Evolutionary conservation across 495 filamentous ascomycete genomes (phyloP).

Genomic region (Podospora tetraspora): DNA sequence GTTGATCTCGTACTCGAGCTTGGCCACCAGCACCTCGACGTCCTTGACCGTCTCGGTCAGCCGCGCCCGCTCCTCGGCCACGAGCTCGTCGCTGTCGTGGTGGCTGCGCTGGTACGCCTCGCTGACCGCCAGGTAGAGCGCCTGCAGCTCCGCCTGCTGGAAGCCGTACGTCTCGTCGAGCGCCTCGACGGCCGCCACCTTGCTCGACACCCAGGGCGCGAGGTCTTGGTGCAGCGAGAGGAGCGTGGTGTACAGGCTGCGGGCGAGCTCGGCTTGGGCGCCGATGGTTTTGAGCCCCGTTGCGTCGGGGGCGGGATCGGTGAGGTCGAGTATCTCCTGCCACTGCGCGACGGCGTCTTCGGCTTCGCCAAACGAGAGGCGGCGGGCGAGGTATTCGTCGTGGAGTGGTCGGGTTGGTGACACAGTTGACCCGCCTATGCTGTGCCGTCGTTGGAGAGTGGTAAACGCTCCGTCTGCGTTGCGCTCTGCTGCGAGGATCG

Average conservation of each 20-base stretch:
- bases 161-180: constrained; percentile 56
- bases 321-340: constrained; percentile 44
- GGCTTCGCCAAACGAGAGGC: constrained; percentile 83
- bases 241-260: constrained; percentile 50
- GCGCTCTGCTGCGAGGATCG: constrained; percentile 35
- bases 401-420: constrained; percentile 32
- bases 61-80: constrained; percentile 59
- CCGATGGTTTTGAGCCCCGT: constrained; percentile 5
- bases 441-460: constrained; percentile 44
- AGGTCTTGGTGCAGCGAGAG: constrained; percentile 45
- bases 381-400: constrained; percentile 65
- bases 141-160: constrained; percentile 61
- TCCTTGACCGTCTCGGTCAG: constrained; percentile 73
- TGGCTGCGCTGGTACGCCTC: constrained; percentile 60
- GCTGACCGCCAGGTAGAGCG: constrained; percentile 60
- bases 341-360: constrained; percentile 79
- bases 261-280: constrained; percentile 51
- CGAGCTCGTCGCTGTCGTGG: constrained; percentile 58
- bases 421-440: constrained; percentile 36
- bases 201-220: constrained; percentile 60
- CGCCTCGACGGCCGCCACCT: constrained; percentile 56
- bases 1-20: constrained; percentile 90
- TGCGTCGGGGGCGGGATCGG: constrained; percentile 41
- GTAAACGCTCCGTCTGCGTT: constrained; percentile 18
- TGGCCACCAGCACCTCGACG: constrained; percentile 75